Conservation (phyloP, 2,329 filamentous ascomycete species). For the Chaetomiaceae sp. region DNA sequence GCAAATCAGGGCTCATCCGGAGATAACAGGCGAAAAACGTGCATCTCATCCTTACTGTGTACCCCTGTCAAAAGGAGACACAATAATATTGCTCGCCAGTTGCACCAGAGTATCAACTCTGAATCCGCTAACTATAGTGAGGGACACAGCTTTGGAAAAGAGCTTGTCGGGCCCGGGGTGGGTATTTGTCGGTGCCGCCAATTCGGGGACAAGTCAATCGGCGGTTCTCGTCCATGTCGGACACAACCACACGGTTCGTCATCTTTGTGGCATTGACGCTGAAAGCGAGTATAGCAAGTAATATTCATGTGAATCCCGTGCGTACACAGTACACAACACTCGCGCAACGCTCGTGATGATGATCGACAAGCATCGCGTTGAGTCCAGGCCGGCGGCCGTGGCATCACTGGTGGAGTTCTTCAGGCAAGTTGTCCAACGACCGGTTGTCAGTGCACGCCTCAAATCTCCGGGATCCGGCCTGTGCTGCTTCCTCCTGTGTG, state of each 20-base stretch:
- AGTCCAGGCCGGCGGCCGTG: not conserved
- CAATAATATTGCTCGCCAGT: not conserved
- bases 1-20: conserved; percentile 5
- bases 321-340: too few relatives aligned
- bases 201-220: too few relatives aligned
- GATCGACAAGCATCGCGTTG: not conserved
- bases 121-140: too few relatives aligned
- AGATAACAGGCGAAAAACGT: not conserved
- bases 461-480: not conserved
- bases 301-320: not conserved
- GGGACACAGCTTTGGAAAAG: too few relatives aligned
- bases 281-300: too few relatives aligned
- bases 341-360: too few relatives aligned
- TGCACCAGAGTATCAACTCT: not conserved
- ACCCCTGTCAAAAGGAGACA: too few relatives aligned
- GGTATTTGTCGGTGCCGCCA: not conserved
- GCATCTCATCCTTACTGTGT: too few relatives aligned
- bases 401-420: not conserved
- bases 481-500: not conserved
- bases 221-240: too few relatives aligned
- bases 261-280: too few relatives aligned
- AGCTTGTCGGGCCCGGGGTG: not conserved
- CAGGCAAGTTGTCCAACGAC: not conserved
- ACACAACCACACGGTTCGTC: too few relatives aligned
- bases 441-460: not conserved